These are phyloP conservation scores for Leccinum arenicola DNA, from an alignment of 768 basidiomycete genomes.

Conservation along the genomic window DNA sequence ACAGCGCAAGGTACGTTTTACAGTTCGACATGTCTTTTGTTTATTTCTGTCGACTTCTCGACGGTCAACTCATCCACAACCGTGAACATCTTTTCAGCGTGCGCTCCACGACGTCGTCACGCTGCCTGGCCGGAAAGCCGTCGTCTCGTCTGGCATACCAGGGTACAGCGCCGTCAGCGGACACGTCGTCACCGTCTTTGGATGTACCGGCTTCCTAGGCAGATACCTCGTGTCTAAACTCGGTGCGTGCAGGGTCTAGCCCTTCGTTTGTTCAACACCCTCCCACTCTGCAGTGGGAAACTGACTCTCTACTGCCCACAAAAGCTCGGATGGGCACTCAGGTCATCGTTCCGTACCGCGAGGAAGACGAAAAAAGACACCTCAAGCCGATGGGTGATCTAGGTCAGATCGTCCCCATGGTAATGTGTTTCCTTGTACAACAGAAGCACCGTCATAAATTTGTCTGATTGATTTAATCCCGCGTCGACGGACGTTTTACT, in stretches of 20 bases:
- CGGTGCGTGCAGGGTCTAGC: constrained; percentile 44
- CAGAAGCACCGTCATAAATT: constrained; percentile 10
- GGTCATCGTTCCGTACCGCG: constrained; percentile 92
- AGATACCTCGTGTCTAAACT: constrained; percentile 93
- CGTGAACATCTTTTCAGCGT: constrained; percentile 44
- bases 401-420: constrained; percentile 94
- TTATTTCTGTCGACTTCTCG: not conserved
- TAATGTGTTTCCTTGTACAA: constrained; percentile 35
- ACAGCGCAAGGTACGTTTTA: constrained; percentile 42
- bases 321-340: constrained; percentile 91
- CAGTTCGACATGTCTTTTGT: not conserved
- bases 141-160: constrained; percentile 73
- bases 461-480: constrained; percentile 25
- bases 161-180: constrained; percentile 88
- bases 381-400: constrained; percentile 94
- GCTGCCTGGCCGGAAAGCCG: constrained; percentile 57
- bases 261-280: no score
- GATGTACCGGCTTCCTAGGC: constrained; percentile 93
- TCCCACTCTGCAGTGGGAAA: not conserved
- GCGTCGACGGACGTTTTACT: not conserved
- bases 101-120: constrained; percentile 70
- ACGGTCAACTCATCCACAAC: not conserved
- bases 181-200: constrained; percentile 95
- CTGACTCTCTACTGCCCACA: not conserved
- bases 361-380: constrained; percentile 88